Evolutionary conservation across 2,329 filamentous ascomycete genomes (phyloP).

Genomic region (Botrytis sinoallii): DNA sequence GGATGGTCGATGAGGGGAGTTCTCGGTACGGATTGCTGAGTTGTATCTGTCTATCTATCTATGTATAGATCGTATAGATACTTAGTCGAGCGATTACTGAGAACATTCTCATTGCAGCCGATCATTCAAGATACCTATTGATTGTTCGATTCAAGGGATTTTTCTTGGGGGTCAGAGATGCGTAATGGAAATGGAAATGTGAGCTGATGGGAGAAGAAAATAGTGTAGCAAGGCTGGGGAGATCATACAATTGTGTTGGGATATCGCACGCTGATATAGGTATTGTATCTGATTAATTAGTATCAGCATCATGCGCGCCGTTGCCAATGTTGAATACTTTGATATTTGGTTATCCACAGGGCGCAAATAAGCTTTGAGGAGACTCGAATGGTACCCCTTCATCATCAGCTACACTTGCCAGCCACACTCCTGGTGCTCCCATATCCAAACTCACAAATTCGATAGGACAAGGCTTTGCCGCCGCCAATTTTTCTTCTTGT

Average conservation of each 20-base stretch:
- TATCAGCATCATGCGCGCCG: neutral
- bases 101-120: neutral
- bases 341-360: neutral
- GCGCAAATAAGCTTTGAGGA: neutral
- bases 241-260: neutral
- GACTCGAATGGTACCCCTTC: neutral
- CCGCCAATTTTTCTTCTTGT: neutral
- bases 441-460: neutral
- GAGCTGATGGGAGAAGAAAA: neutral
- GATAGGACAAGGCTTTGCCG: conserved; percentile 5
- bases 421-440: neutral
- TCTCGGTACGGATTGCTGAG: neutral
- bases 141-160: neutral
- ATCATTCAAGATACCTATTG: neutral
- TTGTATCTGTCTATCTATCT: neutral
- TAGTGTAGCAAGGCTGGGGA: neutral
- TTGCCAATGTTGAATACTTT: neutral
- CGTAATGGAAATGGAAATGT: neutral
- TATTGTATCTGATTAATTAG: neutral
- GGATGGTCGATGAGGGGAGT: neutral
- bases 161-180: neutral
- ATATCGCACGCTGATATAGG: neutral
- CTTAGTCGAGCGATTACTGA: neutral
- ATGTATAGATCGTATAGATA: neutral
- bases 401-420: neutral